phyloP scores from a whole-genome alignment of 306 rosid genomes.

The Castanea mollissima region DNA sequence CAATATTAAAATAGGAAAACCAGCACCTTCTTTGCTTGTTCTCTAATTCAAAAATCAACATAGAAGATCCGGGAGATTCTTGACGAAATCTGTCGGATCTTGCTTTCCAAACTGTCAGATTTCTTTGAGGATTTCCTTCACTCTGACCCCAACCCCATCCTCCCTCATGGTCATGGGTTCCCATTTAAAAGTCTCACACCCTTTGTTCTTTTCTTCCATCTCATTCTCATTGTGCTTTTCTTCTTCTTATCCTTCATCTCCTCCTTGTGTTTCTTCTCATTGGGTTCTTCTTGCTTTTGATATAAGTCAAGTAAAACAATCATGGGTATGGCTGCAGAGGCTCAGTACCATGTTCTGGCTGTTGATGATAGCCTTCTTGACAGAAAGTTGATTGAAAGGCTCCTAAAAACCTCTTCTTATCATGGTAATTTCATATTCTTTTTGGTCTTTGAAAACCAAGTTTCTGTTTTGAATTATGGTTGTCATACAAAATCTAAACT shows the following conservation, averaged over 20 bases:
- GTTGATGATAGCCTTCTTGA: constrained; percentile 84
- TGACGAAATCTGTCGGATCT: constrained; percentile 73
- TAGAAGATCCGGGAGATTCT: constrained; percentile 63
- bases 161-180: constrained; percentile 18
- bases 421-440: constrained; percentile 50
- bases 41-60: constrained; percentile 60
- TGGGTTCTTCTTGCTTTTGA: background rate
- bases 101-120: constrained; percentile 81
- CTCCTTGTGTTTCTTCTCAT: background rate
- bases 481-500: too few relatives aligned
- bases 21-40: constrained; percentile 50
- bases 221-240: background rate
- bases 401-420: constrained; percentile 81
- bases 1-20: constrained; percentile 15
- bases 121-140: constrained; percentile 46
- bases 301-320: background rate
- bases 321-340: constrained; percentile 58
- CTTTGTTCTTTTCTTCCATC: constrained; percentile 22
- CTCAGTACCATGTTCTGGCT: constrained; percentile 79
- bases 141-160: constrained; percentile 17
- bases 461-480: background rate
- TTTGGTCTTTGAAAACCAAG: background rate
- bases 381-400: constrained; percentile 75
- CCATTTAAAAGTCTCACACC: constrained; percentile 41
- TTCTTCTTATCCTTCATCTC: background rate